Evolutionary conservation across 1,139 yeast genomes (phyloP).

Genomic region (Magnusiomyces magnusii): DNA sequence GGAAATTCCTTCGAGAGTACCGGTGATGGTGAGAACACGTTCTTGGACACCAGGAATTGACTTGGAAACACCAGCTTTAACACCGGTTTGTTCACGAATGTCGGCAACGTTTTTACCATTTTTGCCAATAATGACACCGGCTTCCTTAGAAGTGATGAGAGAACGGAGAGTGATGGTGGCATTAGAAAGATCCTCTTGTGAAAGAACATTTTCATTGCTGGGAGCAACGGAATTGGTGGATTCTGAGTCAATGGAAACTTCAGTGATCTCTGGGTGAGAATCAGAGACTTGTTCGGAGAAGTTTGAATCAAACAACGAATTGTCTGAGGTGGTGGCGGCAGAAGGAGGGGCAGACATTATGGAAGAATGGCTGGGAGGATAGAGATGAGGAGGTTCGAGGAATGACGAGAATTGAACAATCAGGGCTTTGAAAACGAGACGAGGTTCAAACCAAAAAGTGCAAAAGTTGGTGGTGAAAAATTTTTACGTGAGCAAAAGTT

Average conservation of each 20-base stretch:
- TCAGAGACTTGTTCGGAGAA: slow-evolving; percentile 12
- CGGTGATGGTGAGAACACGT: slow-evolving; percentile 74
- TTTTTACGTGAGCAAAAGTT: too few species aligned
- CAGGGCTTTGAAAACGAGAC: too few species aligned
- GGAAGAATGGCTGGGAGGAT: background rate
- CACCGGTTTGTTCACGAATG: slow-evolving; percentile 67
- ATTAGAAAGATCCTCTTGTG: slow-evolving; percentile 13
- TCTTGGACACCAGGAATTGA: slow-evolving; percentile 78
- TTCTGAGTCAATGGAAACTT: background rate
- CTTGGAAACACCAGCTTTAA: slow-evolving; percentile 85
- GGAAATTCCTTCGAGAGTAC: slow-evolving; percentile 67
- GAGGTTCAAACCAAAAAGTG: too few species aligned
- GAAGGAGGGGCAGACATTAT: background rate
- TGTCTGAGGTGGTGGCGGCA: slow-evolving; percentile 3
- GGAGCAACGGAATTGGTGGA: background rate
- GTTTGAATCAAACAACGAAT: slow-evolving; percentile 14
- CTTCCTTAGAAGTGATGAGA: slow-evolving; percentile 76
- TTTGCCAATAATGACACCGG: slow-evolving; percentile 87
- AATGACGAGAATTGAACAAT: background rate
- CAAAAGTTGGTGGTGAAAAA: background rate
- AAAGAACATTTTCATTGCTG: slow-evolving; percentile 5
- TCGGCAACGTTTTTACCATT: slow-evolving; percentile 75
- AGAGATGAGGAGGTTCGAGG: background rate
- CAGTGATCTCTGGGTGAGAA: background rate
- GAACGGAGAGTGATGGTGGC: slow-evolving; percentile 41